Evolutionary conservation across 2,329 filamentous ascomycete species (phyloP), one percentile per base, ranked within the genome.

Genomic region (Incumbomyces lentus): DNA sequence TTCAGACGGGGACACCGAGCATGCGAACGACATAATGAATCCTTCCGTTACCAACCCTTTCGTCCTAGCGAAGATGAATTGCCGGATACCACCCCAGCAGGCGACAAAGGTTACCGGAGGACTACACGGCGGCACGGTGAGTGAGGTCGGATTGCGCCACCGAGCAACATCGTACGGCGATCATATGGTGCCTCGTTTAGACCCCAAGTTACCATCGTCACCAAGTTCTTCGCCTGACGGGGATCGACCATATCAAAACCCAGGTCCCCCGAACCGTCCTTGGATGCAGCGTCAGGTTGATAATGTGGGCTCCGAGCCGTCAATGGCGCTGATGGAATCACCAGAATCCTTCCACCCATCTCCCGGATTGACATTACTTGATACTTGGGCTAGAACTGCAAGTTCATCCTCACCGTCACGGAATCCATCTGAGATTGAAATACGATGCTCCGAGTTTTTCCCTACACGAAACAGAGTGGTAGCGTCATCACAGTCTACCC

Each of bases 1-100:
- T 43, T 8, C 16, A 18, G 48, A 40, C 13, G 33, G 12, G 16
- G 44, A 50, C 14, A 18, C 36, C 16, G 46, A 52, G n/a, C 49
- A 48, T n/a, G 46, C 40, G 17, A 49, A 41, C 6, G 37, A 44
- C n/a, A 19, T 47, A 7, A 46, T 33, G 33, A 49, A 59, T 42
- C 31, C 50, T 5, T 53, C 50, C n/a, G 47, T 50, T 18, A 51
- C 55, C 10, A 67, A 65, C 40, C 64, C 65, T 6, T 67, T 64
- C 60, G 55, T 58, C 7, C 54, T 67, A 31, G 60, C 64, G 2
- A 65, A 61, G 38, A 49, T 60, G 32, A 62, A 60, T 49, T 49
- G 52, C 16, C 43, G 33, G 31, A 4, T 45, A 17, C 33, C 18
- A 30, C 43, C 33, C 8, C 43, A 17, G 30, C 22, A 26, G 22